phyloP scores from a whole-genome alignment of 179 eudicot genomes.

The Heliamphora pulchella region DNA sequence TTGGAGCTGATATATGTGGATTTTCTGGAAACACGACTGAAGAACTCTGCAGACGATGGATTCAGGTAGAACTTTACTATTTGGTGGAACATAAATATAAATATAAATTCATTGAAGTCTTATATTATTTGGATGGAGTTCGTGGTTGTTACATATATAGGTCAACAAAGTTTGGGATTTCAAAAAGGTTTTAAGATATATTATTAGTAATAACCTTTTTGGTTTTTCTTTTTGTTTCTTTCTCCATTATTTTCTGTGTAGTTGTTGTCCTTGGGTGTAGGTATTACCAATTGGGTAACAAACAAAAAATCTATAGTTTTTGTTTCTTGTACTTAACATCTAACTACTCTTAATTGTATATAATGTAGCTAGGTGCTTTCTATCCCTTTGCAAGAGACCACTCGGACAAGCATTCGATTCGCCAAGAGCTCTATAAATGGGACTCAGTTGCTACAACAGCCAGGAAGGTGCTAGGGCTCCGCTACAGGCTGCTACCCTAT shows the following conservation, averaged over 20 bases:
- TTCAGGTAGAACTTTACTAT: conserved; percentile 41
- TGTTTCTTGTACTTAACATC: no score
- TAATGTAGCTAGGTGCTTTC: conserved; percentile 70
- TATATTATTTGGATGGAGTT: no score
- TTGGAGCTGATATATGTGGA: conserved; percentile 90
- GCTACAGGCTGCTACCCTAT: conserved; percentile 70
- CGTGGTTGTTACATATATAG: no score
- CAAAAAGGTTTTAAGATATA: no score
- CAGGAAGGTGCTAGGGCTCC: conserved; percentile 64
- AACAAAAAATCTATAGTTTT: no score
- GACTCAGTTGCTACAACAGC: conserved; percentile 64
- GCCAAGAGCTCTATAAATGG: conserved; percentile 78
- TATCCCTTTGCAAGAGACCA: conserved; percentile 85
- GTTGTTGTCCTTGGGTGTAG: no score
- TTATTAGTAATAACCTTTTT: no score
- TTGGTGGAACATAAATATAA: neutral
- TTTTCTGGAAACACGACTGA: conserved; percentile 54
- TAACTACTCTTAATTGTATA: neutral
- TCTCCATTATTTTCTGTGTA: no score
- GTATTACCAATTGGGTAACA: no score
- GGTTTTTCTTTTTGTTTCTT: no score
- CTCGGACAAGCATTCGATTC: conserved; percentile 24
- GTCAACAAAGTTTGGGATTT: no score
- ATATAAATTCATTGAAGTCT: no score
- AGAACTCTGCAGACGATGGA: conserved; percentile 83